Conservation (phyloP, 2,329 filamentous ascomycete genomes). For the Alternaria sp. region DNA sequence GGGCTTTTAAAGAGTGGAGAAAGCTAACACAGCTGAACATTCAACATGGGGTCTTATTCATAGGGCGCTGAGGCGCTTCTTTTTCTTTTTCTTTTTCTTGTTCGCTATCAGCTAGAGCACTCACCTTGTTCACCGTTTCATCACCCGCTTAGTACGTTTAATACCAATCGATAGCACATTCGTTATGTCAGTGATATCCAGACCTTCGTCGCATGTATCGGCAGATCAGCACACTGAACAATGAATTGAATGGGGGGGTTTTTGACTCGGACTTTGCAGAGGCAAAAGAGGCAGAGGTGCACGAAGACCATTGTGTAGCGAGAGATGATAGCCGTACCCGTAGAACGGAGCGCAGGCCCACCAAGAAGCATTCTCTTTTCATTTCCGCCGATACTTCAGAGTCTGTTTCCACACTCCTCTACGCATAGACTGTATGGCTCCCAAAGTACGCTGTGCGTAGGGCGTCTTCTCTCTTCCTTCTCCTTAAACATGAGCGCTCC, state of each 20-base stretch:
- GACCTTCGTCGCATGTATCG: no score
- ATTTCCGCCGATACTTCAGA: not conserved
- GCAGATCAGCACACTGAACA: no score
- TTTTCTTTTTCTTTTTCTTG: slow-evolving; percentile 1
- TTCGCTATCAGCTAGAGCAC: slow-evolving; percentile 10
- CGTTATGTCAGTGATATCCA: not conserved
- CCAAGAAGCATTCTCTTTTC: not conserved
- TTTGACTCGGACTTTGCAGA: not conserved
- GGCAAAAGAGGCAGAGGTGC: not conserved
- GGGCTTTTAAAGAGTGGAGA: not conserved
- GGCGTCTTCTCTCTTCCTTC: not conserved
- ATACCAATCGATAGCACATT: slow-evolving; percentile 8
- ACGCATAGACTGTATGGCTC: not conserved
- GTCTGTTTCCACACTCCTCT: not conserved
- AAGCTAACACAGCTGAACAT: slow-evolving; percentile 8
- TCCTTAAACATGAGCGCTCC: not conserved
- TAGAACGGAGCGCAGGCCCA: not conserved
- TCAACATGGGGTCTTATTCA: slow-evolving; percentile 10
- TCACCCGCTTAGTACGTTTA: slow-evolving; percentile 8
- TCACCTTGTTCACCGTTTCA: slow-evolving; percentile 2
- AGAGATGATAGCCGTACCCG: not conserved
- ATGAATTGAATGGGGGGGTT: no score
- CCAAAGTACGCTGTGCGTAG: not conserved
- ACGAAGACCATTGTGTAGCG: not conserved
- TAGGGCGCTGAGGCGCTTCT: slow-evolving; percentile 5